A percentile compares a stretch with the other conserved stretches of the same genome.
These are phyloP conservation scores for Obba rivulosa DNA, from an alignment of 768 basidiomycete species.

Conservation along the genomic window DNA sequence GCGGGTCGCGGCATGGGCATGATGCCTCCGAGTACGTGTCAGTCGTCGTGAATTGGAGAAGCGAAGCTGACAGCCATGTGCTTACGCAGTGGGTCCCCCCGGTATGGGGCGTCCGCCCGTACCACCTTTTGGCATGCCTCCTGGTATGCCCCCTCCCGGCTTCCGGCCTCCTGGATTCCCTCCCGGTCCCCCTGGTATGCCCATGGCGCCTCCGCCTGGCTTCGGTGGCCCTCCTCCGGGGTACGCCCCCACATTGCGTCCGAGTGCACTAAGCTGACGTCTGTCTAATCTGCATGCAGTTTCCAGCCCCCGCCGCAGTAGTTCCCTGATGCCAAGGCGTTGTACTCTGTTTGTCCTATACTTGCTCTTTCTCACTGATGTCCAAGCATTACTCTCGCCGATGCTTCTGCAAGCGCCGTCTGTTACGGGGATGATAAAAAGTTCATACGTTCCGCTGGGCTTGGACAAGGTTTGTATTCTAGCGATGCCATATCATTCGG, in stretches of 20 bases:
- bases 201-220: conserved; percentile 76
- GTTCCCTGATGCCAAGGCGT: conserved; percentile 8
- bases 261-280: conserved; percentile 1
- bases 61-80: conserved; percentile 6
- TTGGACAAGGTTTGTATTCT: conserved; percentile 1
- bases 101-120: conserved; percentile 65
- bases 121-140: conserved; percentile 43
- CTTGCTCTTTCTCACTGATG: conserved; percentile 7
- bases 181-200: conserved; percentile 51
- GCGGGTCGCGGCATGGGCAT: conserved; percentile 97
- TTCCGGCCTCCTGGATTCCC: conserved; percentile 84
- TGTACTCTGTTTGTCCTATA: conserved; percentile 14
- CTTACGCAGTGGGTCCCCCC: conserved; percentile 49
- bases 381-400: neutral
- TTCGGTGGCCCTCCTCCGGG: conserved; percentile 82
- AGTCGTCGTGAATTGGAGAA: conserved; percentile 1
- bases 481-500: too few species aligned
- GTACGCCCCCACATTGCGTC: conserved; percentile 32
- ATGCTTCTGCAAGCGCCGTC: neutral
- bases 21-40: conserved; percentile 74
- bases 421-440: neutral
- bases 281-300: conserved; percentile 19
- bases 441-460: neutral
- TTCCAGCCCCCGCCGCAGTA: conserved; percentile 47
- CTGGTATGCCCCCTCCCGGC: conserved; percentile 85